Percentiles rank a stretch among this genome's conserved stretches.
Evolutionary conservation across 805 yeast species (phyloP).

Genomic region (Gaillardinia entomophila): DNA sequence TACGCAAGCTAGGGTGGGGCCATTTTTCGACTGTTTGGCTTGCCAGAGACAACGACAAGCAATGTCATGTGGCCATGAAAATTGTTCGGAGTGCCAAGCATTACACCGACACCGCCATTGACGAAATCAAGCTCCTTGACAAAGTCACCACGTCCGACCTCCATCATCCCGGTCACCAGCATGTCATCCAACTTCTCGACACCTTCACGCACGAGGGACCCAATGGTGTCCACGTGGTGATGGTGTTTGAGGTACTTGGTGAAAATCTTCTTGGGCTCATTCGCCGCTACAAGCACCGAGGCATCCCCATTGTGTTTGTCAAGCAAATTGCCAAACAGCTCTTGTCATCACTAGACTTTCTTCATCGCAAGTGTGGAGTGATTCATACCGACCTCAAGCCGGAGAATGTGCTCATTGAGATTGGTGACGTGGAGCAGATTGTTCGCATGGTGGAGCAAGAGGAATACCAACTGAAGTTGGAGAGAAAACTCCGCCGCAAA

Average conservation of each 20-base stretch:
- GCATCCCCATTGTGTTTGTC: conserved; percentile 71
- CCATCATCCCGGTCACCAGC: conserved; percentile 74
- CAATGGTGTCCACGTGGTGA: conserved; percentile 88
- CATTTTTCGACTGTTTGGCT: conserved; percentile 84
- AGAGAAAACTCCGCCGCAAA: conserved; percentile 36
- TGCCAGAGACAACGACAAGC: conserved; percentile 54
- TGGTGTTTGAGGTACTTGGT: conserved; percentile 97
- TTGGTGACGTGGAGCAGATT: conserved; percentile 77
- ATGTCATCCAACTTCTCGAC: conserved; percentile 76
- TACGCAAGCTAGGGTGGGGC: conserved; percentile 91
- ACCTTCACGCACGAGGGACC: conserved; percentile 83
- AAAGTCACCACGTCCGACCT: conserved; percentile 58
- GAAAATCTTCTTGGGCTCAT: conserved; percentile 86
- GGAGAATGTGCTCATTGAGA: conserved; percentile 71
- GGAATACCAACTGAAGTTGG: conserved; percentile 45
- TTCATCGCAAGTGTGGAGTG: conserved; percentile 69
- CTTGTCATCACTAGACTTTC: conserved; percentile 62
- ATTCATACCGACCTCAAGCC: conserved; percentile 73
- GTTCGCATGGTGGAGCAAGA: conserved; percentile 60
- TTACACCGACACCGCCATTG: conserved; percentile 90
- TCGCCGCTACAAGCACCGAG: conserved; percentile 68
- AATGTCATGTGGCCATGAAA: conserved; percentile 86
- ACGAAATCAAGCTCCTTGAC: conserved; percentile 78
- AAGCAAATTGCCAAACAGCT: conserved; percentile 80
- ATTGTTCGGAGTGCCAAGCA: conserved; percentile 87